These are phyloP conservation scores for Parathielavia appendiculata DNA, from an alignment of 495 filamentous ascomycete species.

Conservation along the genomic window DNA sequence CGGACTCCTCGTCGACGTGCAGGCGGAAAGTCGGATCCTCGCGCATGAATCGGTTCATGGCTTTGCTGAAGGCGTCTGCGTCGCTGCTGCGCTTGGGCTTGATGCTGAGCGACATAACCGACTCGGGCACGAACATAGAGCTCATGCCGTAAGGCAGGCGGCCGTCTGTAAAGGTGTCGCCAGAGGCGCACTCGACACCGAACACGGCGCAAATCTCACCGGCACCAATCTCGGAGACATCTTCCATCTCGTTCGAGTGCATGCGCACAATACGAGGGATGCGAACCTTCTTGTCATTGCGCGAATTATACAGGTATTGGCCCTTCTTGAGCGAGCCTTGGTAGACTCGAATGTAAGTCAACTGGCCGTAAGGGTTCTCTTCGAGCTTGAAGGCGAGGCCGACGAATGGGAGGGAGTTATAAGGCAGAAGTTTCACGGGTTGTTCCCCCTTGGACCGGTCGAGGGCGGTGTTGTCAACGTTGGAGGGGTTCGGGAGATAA, in stretches of 20 bases:
- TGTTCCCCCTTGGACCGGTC: constrained; percentile 74
- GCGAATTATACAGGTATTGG: constrained; percentile 85
- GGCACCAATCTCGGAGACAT: constrained; percentile 82
- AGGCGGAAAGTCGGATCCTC: constrained; percentile 98
- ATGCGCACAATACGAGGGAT: constrained; percentile 97
- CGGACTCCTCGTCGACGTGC: constrained; percentile 79
- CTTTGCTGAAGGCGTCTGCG: constrained; percentile 91
- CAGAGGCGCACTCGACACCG: constrained; percentile 95
- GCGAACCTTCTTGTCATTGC: constrained; percentile 92
- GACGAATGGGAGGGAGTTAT: constrained; percentile 88
- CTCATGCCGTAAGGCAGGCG: constrained; percentile 91
- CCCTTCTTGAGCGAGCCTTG: constrained; percentile 88
- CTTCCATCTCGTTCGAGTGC: constrained; percentile 99
- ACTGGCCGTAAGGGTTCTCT: constrained; percentile 96
- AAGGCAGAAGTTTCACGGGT: constrained; percentile 79
- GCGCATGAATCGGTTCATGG: constrained; percentile 97
- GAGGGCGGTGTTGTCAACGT: constrained; percentile 86
- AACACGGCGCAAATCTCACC: constrained; percentile 99
- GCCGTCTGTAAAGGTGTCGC: constrained; percentile 97
- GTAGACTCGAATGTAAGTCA: constrained; percentile 98
- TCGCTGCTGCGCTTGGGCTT: constrained; percentile 94
- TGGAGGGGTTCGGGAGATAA: constrained; percentile 87
- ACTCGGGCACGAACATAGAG: constrained; percentile 98
- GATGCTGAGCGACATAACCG: constrained; percentile 96
- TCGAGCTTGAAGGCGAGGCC: constrained; percentile 98